phyloP scores from a whole-genome alignment of 2,329 filamentous ascomycete genomes.

The Cladosporium velox region DNA sequence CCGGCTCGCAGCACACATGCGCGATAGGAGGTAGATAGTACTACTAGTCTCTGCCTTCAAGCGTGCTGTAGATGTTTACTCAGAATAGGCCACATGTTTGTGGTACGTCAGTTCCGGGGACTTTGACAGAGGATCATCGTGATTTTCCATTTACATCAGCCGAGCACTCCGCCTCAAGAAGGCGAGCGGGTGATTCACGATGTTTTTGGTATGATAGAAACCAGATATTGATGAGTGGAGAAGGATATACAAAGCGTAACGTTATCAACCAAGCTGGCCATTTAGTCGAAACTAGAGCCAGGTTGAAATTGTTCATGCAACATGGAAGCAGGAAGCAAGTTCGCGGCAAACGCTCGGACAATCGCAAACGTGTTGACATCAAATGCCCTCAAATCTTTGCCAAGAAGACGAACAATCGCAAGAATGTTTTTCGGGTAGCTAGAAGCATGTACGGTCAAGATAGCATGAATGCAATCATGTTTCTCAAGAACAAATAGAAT shows the following conservation, averaged over 20 bases:
- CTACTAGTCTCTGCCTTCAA: neutral
- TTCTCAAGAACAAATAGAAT: neutral
- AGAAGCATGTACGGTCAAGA: neutral
- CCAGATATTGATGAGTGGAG: neutral
- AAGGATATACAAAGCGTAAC: neutral
- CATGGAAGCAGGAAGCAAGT: no score
- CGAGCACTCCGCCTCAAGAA: no score
- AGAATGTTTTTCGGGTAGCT: neutral
- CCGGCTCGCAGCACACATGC: no score
- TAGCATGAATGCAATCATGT: neutral
- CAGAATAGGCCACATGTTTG: neutral
- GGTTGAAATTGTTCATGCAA: neutral
- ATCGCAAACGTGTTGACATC: neutral
- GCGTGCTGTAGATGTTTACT: neutral
- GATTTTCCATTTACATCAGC: no score
- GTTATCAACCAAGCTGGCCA: no score
- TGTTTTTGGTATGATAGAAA: neutral
- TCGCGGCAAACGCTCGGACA: no score
- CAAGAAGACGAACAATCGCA: neutral
- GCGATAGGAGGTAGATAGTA: no score
- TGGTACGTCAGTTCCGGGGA: no score
- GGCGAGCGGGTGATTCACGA: no score
- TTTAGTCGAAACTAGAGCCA: no score
- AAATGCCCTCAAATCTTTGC: neutral
- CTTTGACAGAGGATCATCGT: no score